A percentile compares a stretch with the other conserved stretches of the same genome.
These are phyloP conservation scores for Fusarium nematophilum DNA, from an alignment of 2,329 filamentous ascomycete genomes.

Conservation along the genomic window DNA sequence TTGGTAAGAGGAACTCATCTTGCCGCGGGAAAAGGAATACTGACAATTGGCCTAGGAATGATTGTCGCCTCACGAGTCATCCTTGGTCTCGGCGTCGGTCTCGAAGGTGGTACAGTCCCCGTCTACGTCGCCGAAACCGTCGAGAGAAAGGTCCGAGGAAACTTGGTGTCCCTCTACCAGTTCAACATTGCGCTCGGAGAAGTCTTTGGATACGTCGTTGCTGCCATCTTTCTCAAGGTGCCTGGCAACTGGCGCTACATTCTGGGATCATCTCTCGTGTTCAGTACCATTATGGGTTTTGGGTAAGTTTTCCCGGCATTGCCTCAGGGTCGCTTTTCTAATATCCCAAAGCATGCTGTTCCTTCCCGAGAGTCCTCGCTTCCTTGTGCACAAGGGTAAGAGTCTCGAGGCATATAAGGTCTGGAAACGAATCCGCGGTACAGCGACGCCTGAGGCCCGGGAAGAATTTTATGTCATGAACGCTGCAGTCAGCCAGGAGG, in stretches of 20 bases:
- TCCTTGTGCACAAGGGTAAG: slow-evolving; percentile 74
- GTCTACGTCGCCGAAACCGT: slow-evolving; percentile 81
- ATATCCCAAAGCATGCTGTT: slow-evolving; percentile 71
- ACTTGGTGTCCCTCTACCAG: slow-evolving; percentile 79
- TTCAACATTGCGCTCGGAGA: slow-evolving; percentile 82
- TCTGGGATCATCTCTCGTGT: slow-evolving; percentile 76
- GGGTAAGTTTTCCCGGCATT: slow-evolving; percentile 38
- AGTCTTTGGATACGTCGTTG: slow-evolving; percentile 78
- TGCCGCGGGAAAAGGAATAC: too few relatives aligned
- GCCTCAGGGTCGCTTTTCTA: slow-evolving; percentile 50
- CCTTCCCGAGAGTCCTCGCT: slow-evolving; percentile 76
- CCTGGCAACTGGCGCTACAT: slow-evolving; percentile 79
- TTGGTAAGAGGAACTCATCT: slow-evolving; percentile 58
- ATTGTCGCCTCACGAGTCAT: slow-evolving; percentile 76
- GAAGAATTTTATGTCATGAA: slow-evolving; percentile 81
- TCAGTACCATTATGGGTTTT: slow-evolving; percentile 62
- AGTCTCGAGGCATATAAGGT: slow-evolving; percentile 64
- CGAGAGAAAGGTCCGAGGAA: slow-evolving; percentile 73
- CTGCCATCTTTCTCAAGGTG: slow-evolving; percentile 78
- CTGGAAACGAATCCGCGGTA: slow-evolving; percentile 78
- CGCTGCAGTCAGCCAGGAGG: slow-evolving; percentile 67
- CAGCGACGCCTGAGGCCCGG: slow-evolving; percentile 64
- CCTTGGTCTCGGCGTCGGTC: slow-evolving; percentile 76
- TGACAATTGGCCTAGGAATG: slow-evolving; percentile 67
- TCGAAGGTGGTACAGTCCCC: slow-evolving; percentile 79